Evolutionary conservation across 139 green algal species (phyloP), one percentile per base, ranked within the genome.

Genomic region (Mesotaenium endlicherianum): DNA sequence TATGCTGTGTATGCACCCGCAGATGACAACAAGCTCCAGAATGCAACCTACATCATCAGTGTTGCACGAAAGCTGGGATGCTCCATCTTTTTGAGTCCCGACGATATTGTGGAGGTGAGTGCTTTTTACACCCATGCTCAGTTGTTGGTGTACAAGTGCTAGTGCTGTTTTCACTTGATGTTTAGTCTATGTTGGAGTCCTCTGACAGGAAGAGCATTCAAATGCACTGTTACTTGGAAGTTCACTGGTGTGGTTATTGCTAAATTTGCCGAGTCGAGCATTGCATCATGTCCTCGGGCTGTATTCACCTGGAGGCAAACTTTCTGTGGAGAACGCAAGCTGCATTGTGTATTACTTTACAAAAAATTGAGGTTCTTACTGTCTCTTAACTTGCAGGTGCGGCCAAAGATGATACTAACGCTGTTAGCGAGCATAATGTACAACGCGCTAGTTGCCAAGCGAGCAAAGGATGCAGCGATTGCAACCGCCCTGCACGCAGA

Each of bases 31-130:
- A 86, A 87, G 53, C 77, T 87, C 74, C 81, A 68, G 47, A 92
- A 92, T 75, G 89, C 90, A 41, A 89, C 90, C 80, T 93, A 93
- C 78, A 79, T 90, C 31, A 88, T 93, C 77, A 88, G 79, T 47
- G 58, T 91, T 11, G 89, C 90, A 1, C 53, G 88, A 26, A 93
- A 91, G 87, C 75, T 93, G 45, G 90, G 90, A 14, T 90, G 86
- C 71, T 69, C 40, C 41, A 67, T 93, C 26, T 93, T 93, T 43
- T 72, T 93, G 50, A 47, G 90, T 34, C 89, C 89, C 71, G 90
- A 93, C 67, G 90, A 93, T 75, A 81, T 93, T 36, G 79, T 91
- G 59, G 90, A 93, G 72, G 70, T 85, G 41, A 31, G 59, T 16
- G 8, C 42, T 60, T 1, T 53, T 57, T 34, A 74, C n/a, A 72